These are phyloP conservation scores for Zasmidium angulare DNA, from an alignment of 2,329 filamentous ascomycete species.

Conservation along the genomic window DNA sequence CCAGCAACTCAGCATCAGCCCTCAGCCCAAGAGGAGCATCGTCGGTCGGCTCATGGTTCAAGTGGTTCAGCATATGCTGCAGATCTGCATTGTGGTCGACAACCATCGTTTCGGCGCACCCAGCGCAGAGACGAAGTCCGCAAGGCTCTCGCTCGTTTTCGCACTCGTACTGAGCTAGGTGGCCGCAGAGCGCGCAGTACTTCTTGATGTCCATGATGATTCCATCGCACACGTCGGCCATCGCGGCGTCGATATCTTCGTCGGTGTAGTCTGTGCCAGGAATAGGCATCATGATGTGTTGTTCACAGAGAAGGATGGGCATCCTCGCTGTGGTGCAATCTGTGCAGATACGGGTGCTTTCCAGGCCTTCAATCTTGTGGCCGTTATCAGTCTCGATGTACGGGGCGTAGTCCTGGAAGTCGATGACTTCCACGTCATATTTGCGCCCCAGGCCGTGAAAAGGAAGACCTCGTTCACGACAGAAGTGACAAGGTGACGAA, in stretches of 20 bases:
- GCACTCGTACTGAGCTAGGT: slow-evolving; percentile 41
- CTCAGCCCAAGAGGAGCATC: slow-evolving; percentile 28
- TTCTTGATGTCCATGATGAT: slow-evolving; percentile 14
- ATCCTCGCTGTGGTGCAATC: slow-evolving; percentile 38
- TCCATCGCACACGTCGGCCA: slow-evolving; percentile 20
- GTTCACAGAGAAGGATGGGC: slow-evolving; percentile 37
- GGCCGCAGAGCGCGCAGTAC: slow-evolving; percentile 46
- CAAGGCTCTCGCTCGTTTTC: slow-evolving; percentile 24
- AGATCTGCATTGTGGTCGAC: slow-evolving; percentile 24
- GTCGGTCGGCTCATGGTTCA: slow-evolving; percentile 15
- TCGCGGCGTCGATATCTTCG: slow-evolving; percentile 21
- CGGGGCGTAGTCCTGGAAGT: slow-evolving; percentile 32
- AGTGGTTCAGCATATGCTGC: slow-evolving; percentile 23
- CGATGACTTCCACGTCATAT: slow-evolving; percentile 32
- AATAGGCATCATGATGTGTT: slow-evolving; percentile 34
- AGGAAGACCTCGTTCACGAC: too few relatives aligned
- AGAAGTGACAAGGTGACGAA: slow-evolving; percentile 42
- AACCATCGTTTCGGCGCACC: slow-evolving; percentile 27
- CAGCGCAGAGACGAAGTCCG: slow-evolving; percentile 34
- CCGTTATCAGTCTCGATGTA: slow-evolving; percentile 38
- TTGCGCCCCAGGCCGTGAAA: slow-evolving; percentile 37
- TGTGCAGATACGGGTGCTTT: slow-evolving; percentile 41
- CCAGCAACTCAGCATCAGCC: slow-evolving; percentile 37
- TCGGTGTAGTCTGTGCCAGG: slow-evolving; percentile 9
- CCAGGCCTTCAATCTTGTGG: slow-evolving; percentile 29